Evolutionary conservation across 2,329 filamentous ascomycete genomes (phyloP), one percentile per base, ranked within the genome.

Genomic region (Fusarium setosum): DNA sequence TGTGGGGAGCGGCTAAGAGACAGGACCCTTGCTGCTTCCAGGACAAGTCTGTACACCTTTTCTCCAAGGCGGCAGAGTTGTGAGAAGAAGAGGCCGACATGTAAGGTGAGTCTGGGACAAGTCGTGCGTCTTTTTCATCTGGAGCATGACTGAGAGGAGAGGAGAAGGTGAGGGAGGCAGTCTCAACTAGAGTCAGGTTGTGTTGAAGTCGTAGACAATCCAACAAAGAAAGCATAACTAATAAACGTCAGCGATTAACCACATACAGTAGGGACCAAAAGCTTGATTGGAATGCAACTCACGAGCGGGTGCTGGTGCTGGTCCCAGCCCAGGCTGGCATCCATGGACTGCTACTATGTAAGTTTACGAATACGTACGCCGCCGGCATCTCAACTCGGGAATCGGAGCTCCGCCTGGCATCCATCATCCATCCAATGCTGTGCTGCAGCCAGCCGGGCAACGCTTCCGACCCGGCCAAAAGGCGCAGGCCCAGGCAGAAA

Each of bases 331-430:
- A n/a, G n/a, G n/a, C n/a, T n/a, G n/a, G n/a, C n/a, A n/a, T n/a
- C n/a, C n/a, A n/a, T 11, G n/a, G 10, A 23, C 26, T 7, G 26
- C 26, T n/a, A n/a, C n/a, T n/a, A n/a, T n/a, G n/a, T n/a, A 20
- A 34, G 17, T 44, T 51, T 68, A 68, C 66, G 66, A 69, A 69
- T 64, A 66, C 65, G 65, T 47, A 38, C n/a, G n/a, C n/a, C n/a
- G 31, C 53, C 56, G 59, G 62, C 59, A 69, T 59, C 61, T 66
- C 56, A 35, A 54, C 40, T 60, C 61, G 61, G 64, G 51, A 63
- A 61, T 63, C 34, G 54, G 57, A 34, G 31, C 51, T 42, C 44
- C 21, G 51, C 23, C 51, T n/a, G 37, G 17, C n/a, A n/a, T n/a
- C n/a, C n/a, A n/a, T n/a, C n/a, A n/a, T n/a, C n/a, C n/a, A n/a